These are phyloP conservation scores for Fusarium sp. DNA, from an alignment of 2,329 filamentous ascomycete genomes.

Conservation along the genomic window DNA sequence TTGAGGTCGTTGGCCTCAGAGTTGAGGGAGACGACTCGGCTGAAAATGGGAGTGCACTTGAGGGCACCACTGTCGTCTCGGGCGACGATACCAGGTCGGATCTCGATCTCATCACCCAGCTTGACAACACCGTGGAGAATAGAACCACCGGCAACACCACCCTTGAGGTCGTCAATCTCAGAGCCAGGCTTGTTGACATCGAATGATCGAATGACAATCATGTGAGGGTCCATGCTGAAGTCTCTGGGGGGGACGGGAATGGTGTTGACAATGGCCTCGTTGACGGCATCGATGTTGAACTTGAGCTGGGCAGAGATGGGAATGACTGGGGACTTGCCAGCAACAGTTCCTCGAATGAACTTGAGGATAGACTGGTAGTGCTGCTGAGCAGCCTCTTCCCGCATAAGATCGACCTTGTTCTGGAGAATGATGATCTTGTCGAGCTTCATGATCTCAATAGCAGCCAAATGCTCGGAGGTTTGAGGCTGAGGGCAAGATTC, in stretches of 20 bases:
- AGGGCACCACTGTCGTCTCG: slow-evolving; percentile 94
- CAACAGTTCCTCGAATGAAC: slow-evolving; percentile 97
- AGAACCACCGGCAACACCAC: slow-evolving; percentile 96
- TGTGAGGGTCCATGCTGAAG: slow-evolving; percentile 92
- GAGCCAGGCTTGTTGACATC: slow-evolving; percentile 99
- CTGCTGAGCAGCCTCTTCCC: slow-evolving; percentile 90
- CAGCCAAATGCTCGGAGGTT: slow-evolving; percentile 97
- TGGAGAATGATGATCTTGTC: slow-evolving; percentile 99
- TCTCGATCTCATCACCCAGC: slow-evolving; percentile 97
- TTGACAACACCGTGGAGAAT: slow-evolving; percentile 98
- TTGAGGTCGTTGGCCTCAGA: slow-evolving; percentile 98
- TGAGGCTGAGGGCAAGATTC: slow-evolving; percentile 98
- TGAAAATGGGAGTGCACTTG: slow-evolving; percentile 97
- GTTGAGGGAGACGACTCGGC: slow-evolving; percentile 92
- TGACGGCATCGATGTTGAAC: slow-evolving; percentile 99
- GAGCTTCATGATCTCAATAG: slow-evolving; percentile 99
- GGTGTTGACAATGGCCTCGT: slow-evolving; percentile 93
- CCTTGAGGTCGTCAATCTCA: slow-evolving; percentile 98
- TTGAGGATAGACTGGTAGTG: slow-evolving; percentile 98
- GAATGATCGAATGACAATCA: slow-evolving; percentile 99
- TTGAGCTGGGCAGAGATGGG: slow-evolving; percentile 98
- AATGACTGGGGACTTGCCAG: slow-evolving; percentile 93
- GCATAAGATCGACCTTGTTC: slow-evolving; percentile 99
- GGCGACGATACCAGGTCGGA: slow-evolving; percentile 97
- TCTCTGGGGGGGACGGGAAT: slow-evolving; percentile 93